Evolutionary conservation across 2,329 filamentous ascomycete species (phyloP).

Genomic region (Aspergillus pseudoviridinutans): DNA sequence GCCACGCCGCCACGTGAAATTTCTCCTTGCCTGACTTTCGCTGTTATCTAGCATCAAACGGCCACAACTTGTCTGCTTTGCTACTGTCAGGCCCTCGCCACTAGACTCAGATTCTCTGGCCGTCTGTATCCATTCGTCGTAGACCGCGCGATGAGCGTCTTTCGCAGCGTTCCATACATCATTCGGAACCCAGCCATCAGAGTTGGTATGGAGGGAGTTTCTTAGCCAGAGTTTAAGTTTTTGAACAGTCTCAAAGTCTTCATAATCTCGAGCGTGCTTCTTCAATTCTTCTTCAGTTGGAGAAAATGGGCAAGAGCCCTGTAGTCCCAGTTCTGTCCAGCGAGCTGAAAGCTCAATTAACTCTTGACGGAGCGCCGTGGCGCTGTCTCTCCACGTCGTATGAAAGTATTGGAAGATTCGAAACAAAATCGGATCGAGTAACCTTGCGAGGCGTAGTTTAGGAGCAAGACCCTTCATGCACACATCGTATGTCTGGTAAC

Average conservation of each 20-base stretch:
- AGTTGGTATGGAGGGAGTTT: conserved; percentile 22
- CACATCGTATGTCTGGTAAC: too few relatives aligned
- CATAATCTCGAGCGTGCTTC: conserved; percentile 22
- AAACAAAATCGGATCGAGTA: too few relatives aligned
- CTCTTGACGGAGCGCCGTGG: conserved; percentile 25
- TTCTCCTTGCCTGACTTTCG: too few relatives aligned
- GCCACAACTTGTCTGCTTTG: too few relatives aligned
- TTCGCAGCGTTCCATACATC: conserved; percentile 26
- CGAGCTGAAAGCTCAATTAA: conserved; percentile 26
- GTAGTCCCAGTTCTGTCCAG: conserved; percentile 23
- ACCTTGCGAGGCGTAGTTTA: too few relatives aligned
- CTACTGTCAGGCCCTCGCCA: too few relatives aligned
- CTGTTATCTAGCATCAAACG: too few relatives aligned
- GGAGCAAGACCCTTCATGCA: too few relatives aligned
- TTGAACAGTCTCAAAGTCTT: conserved; percentile 28
- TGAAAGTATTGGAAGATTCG: too few relatives aligned
- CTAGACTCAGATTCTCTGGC: too few relatives aligned
- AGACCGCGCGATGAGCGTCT: conserved; percentile 24
- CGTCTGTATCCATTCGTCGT: conserved; percentile 3
- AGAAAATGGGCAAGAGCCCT: conserved; percentile 23
- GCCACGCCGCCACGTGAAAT: too few relatives aligned
- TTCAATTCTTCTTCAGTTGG: conserved; percentile 23
- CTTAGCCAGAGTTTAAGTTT: conserved; percentile 26
- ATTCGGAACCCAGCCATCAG: conserved; percentile 31
- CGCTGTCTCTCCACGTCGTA: conserved; percentile 18